Base-by-base conservation (phyloP, 768 basidiomycete genomes). In the Fomitopsis serialis region DNA sequence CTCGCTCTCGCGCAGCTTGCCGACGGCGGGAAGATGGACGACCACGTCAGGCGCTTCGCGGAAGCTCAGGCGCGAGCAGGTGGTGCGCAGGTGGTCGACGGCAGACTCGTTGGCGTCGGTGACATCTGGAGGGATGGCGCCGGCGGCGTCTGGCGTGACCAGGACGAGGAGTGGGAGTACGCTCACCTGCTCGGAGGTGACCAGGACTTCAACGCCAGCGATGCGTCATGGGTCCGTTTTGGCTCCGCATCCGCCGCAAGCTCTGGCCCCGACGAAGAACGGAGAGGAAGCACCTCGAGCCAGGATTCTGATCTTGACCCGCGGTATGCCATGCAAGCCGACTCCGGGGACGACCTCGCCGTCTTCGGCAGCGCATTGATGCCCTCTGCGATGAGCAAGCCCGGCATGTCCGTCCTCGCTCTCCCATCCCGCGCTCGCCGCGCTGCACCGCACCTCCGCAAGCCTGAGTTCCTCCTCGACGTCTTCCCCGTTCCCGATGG, bases 81-180 rank as follows among this genome's bases (percentile, higher is more conserved):
- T 10, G 66, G 66, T 21, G 66, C 64, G 1, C 42, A 44, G 27
- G 61, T 58, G 25, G 59, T 59, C n/a, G 56, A 64, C 34, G 63
- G 61, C 24, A 55, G 57, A 44, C 54, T 70, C 17, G 64, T 66
- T 24, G 65, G 71, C 10, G 78, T 80, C 12, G 74, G 72, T 1
- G 82, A 78, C 46, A 77, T 84, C 2, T 78, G 79, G 66, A 74
- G 81, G 17, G 85, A 89, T 52, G 81, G 68, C 0, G 72, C 19
- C 22, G 85, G 85, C 22, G 78, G 80, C 0, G 49, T 88, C 13
- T 89, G 87, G 85, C 76, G 78, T 73, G 87, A 89, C 59, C 78
- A 77, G 50, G 84, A 85, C 11, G 87, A 89, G 65, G 79, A 83
- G 61, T 74, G 78, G 75, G 87, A 89, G 61, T 87, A 82, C 57